Base-by-base conservation (phyloP, 1,284 basidiomycete species). In the Peniophora sp. region DNA sequence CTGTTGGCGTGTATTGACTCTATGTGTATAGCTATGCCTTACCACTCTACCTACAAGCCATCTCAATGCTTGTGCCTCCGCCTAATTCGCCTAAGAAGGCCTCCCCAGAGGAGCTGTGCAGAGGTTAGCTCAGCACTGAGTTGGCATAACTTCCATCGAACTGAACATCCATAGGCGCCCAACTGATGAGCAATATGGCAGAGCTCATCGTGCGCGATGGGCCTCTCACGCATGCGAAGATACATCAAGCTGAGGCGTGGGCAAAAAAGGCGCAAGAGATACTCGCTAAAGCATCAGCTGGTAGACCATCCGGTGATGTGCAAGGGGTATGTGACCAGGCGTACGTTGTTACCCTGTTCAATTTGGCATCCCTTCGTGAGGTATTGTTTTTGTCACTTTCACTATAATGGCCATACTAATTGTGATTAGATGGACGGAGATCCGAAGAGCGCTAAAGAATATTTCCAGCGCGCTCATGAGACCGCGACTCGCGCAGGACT, bases 111-210 rank as follows among this genome's bases (percentile, higher is more conserved):
- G 77, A 86, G 52, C 69, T 70, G 50, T 87, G 85, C 59, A 69
- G 78, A 66, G 82, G 83, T 83, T n/a, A 20, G 15, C 51, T 48
- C 17, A 52, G 23, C n/a, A n/a, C 32, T n/a, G 24, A 20, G 39
- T 20, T 10, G 2, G 18, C 12, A 12, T 32, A 5, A 5, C 27
- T 32, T 46, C 20, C 20, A 9, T 35, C 8, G 18, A 27, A 24
- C 24, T 53, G 44, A 48, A 34, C 9, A n/a, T 44, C 27, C 47
- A n/a, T 54, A 85, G 84, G 76, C n/a, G 83, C 85, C 6, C 76
- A 85, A 48, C 58, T 87, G 12, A 86, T 88, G 85, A 79, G 75
- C 56, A 81, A 79, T 53, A 68, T 88, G 34, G 76, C 82, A 10
- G 79, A 82, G 50, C 64, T 83, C 43, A 70, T 83, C 52, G 68